These are phyloP conservation scores for Dendryphion nanum DNA, from an alignment of 2,329 filamentous ascomycete species.

Conservation along the genomic window DNA sequence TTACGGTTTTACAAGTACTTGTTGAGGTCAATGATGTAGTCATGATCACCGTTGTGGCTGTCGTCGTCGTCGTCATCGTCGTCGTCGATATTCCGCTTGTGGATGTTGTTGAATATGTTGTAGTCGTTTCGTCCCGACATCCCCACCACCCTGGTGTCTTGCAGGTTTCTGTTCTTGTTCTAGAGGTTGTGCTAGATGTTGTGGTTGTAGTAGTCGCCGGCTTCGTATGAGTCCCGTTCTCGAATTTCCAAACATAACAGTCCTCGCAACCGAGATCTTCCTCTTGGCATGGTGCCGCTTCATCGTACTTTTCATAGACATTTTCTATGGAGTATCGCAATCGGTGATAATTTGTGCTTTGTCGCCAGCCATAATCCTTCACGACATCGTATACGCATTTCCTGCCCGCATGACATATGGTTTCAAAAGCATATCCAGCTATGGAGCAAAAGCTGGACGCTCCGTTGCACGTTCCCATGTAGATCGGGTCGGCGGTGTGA, in stretches of 20 bases:
- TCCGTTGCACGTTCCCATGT: conserved; percentile 38
- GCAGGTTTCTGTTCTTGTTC: conserved; percentile 35
- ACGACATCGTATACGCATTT: conserved; percentile 37
- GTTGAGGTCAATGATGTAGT: neutral
- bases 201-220: conserved; percentile 21
- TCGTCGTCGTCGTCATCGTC: conserved; percentile 19
- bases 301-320: conserved; percentile 33
- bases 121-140: conserved; percentile 31
- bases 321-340: conserved; percentile 36
- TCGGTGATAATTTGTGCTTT: conserved; percentile 31
- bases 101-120: conserved; percentile 13
- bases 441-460: conserved; percentile 37
- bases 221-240: conserved; percentile 33
- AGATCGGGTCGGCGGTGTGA: conserved; percentile 36
- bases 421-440: conserved; percentile 37
- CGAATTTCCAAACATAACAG: conserved; percentile 37
- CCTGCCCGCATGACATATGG: conserved; percentile 35
- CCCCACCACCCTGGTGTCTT: conserved; percentile 40
- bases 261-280: conserved; percentile 36
- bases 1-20: conserved; percentile 34
- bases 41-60: conserved; percentile 9
- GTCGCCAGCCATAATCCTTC: conserved; percentile 37
- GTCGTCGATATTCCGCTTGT: conserved; percentile 12
- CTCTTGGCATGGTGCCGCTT: conserved; percentile 31
- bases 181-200: conserved; percentile 21